Conservation (phyloP, 306 rosid species). For the Astragalus glycyphyllos region DNA sequence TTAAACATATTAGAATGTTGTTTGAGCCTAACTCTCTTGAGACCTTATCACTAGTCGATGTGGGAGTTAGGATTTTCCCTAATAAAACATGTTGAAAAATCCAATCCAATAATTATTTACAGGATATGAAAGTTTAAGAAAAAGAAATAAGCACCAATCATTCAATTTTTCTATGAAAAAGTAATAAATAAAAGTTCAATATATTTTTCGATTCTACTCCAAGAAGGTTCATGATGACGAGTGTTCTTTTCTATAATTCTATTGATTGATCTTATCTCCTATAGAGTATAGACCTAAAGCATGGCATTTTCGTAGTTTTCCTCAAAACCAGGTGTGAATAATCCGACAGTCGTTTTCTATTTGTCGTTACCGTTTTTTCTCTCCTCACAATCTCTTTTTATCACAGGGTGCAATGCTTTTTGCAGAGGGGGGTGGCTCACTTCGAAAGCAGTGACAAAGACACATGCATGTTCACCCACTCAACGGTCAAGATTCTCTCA, state of each 20-base stretch:
- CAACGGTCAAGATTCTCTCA: slow-evolving; percentile 64
- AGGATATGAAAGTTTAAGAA: no score
- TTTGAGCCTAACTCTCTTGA: no score
- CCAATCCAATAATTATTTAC: no score
- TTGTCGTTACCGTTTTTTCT: slow-evolving; percentile 22
- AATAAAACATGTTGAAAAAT: no score
- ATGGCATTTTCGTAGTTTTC: slow-evolving; percentile 44
- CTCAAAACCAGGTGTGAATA: slow-evolving; percentile 10
- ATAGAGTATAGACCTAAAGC: background rate
- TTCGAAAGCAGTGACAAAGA: slow-evolving; percentile 75
- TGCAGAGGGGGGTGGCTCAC: slow-evolving; percentile 52
- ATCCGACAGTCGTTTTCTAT: slow-evolving; percentile 38
- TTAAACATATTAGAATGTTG: no score
- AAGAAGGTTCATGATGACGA: slow-evolving; percentile 6
- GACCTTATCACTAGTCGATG: no score
- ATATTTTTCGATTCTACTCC: background rate
- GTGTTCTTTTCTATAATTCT: background rate
- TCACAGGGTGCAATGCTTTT: slow-evolving; percentile 43
- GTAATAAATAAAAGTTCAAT: no score
- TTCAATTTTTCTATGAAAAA: no score
- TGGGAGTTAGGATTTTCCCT: no score
- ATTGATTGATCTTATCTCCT: slow-evolving; percentile 36
- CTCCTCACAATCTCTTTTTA: slow-evolving; percentile 14
- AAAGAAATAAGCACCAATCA: no score
- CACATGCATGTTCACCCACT: slow-evolving; percentile 80